Conservation (phyloP, 768 basidiomycete genomes). For the Chlorophyllum brunneum region DNA sequence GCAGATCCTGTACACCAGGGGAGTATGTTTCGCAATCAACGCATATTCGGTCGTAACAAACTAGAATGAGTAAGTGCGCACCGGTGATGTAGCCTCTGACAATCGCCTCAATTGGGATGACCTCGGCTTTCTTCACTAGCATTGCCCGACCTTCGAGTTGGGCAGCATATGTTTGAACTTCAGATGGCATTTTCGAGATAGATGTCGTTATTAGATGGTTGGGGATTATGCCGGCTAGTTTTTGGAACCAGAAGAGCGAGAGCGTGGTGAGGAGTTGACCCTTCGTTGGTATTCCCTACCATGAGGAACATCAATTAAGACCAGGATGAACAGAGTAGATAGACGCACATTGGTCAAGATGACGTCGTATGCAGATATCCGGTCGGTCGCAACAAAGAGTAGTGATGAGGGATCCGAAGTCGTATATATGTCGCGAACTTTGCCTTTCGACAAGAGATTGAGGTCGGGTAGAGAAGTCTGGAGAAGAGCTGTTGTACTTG, state of each 20-base stretch:
- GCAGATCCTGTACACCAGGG: slow-evolving; percentile 78
- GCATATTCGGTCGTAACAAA: not conserved
- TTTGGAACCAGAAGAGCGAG: slow-evolving; percentile 94
- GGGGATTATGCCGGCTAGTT: slow-evolving; percentile 73
- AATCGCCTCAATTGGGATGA: slow-evolving; percentile 91
- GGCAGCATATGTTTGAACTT: slow-evolving; percentile 67
- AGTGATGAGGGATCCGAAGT: slow-evolving; percentile 68
- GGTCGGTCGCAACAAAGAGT: slow-evolving; percentile 91
- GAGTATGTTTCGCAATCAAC: slow-evolving; percentile 1
- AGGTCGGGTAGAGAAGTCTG: slow-evolving; percentile 44
- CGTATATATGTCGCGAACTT: slow-evolving; percentile 93
- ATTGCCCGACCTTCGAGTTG: slow-evolving; percentile 84
- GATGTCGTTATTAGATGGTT: slow-evolving; percentile 85
- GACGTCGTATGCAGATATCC: slow-evolving; percentile 96
- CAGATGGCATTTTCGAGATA: slow-evolving; percentile 78
- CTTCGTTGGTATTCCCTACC: slow-evolving; percentile 93
- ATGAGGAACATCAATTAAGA: not conserved
- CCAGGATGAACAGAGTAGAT: not conserved
- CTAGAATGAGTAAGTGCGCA: slow-evolving; percentile 27
- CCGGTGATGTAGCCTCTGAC: slow-evolving; percentile 97
- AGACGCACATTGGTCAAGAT: slow-evolving; percentile 83
- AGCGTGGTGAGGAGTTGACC: slow-evolving; percentile 86
- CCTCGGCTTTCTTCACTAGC: slow-evolving; percentile 86
- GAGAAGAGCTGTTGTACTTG: not conserved
- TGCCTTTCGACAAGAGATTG: slow-evolving; percentile 78